Base-by-base conservation (phyloP, 2,329 filamentous ascomycete genomes). In the Podosphaera aphanis region DNA sequence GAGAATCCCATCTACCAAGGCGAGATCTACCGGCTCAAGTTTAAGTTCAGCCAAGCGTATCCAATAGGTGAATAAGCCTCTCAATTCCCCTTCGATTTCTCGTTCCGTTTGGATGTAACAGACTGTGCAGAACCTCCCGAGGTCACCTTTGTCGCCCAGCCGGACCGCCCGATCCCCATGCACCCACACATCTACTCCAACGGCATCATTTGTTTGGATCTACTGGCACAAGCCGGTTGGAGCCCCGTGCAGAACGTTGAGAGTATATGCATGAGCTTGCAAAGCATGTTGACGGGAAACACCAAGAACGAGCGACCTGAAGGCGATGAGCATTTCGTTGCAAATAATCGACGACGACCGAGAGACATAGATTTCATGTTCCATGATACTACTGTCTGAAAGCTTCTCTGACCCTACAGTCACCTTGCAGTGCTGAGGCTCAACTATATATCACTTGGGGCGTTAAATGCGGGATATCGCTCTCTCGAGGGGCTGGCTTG, bases 161-260 rank as follows among this genome's bases (percentile, higher is more conserved):
- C 73, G 29, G 66, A 71, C 54, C 71, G 74, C 39, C 69, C 71
- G 33, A 86, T 98, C 56, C 90, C 90, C 1, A 86, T 93, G 61
- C 90, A 98, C 58, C 90, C 90, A 2, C 90, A 98, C 65, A 83
- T 98, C 62, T 98, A 98, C 66, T 90, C 54, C 55, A 98, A 98
- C 62, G 90, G 90, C 55, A 93, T 95, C 61, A 98, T 98, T 59
- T 98, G 90, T 58, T 79, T 98, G 43, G 90, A 98, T 56, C 73
- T 98, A 1, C 75, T 98, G 7, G 84, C 84, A 45, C 68, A 73
- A 8, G 78, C 84, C 51, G 90, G 90, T 47, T 98, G 90, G 90
- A 90, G 81, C 42, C 90, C 90, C 0, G 88, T 98, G 0, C 90
- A 98, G 60, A 94, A 88, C 48, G 90, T 94, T 7, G 88, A 95